Percentiles rank a stretch among this genome's conserved stretches.
These are phyloP conservation scores for Podila clonocystis DNA, from an alignment of 192 early-diverging fungal species.

Conservation along the genomic window DNA sequence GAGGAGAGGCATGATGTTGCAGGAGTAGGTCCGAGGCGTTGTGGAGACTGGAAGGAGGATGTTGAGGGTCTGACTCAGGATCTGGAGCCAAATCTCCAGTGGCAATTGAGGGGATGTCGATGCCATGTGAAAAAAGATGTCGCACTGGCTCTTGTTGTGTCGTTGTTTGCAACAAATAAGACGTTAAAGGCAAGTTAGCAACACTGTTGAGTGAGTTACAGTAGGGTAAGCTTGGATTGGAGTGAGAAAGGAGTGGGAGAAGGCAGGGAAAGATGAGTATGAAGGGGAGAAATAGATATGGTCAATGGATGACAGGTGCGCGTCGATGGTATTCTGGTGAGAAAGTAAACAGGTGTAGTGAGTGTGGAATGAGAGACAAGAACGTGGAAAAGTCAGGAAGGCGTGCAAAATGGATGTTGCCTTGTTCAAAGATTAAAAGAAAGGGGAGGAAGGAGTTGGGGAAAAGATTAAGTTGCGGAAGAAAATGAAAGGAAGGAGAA, in stretches of 20 bases:
- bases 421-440: neutral
- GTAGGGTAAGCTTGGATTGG: conserved; percentile 20
- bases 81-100: conserved; percentile 46
- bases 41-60: conserved; percentile 31
- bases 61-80: conserved; percentile 40
- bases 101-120: conserved; percentile 23
- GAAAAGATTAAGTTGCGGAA: neutral
- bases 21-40: conserved; percentile 34
- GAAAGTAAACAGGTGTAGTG: neutral
- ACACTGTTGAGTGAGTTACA: neutral
- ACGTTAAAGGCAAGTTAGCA: neutral
- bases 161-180: neutral
- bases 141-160: neutral
- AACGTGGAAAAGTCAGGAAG: neutral
- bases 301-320: too few relatives aligned
- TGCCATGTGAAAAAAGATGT: neutral
- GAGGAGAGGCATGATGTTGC: conserved; percentile 33
- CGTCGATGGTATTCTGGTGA: neutral
- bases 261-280: neutral
- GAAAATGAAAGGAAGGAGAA: neutral
- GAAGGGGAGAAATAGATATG: neutral
- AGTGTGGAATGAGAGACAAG: neutral
- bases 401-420: neutral
- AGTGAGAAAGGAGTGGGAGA: neutral
- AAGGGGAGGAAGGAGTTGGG: neutral